phyloP scores from a whole-genome alignment of 2,329 filamentous ascomycete species.

The Leptographium galeiforme region DNA sequence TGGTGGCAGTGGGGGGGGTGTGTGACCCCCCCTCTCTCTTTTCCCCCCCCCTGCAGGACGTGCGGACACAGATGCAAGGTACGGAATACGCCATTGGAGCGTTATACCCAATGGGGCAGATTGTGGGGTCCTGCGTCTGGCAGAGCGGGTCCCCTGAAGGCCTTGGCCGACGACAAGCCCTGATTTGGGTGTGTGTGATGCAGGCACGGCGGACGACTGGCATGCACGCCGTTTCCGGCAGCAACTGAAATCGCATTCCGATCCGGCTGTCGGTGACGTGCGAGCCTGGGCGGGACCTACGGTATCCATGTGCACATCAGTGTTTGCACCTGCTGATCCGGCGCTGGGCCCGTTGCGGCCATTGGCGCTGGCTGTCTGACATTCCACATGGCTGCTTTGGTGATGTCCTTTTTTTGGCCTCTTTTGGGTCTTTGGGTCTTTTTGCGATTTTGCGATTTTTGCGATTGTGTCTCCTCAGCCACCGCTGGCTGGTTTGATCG shows the following conservation, averaged over 20 bases:
- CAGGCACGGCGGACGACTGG: neutral
- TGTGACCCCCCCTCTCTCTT: too few relatives aligned
- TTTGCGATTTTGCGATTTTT: too few relatives aligned
- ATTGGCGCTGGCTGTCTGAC: neutral
- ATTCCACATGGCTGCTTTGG: neutral
- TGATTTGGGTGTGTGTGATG: neutral
- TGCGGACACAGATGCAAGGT: neutral
- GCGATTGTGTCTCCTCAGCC: too few relatives aligned
- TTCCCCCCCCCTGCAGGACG: neutral
- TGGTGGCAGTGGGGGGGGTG: too few relatives aligned
- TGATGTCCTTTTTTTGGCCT: neutral
- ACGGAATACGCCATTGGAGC: neutral
- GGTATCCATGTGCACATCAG: neutral
- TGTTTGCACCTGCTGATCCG: neutral
- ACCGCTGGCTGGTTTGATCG: too few relatives aligned
- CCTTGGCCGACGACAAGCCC: neutral
- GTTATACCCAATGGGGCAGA: too few relatives aligned
- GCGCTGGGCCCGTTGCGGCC: neutral
- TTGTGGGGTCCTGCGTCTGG: too few relatives aligned
- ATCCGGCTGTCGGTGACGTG: neutral
- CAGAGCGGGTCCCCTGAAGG: too few relatives aligned
- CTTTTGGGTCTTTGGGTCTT: neutral
- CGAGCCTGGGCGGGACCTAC: neutral
- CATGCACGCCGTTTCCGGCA: constrained; percentile 6
- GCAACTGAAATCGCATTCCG: constrained; percentile 5